phyloP scores from a whole-genome alignment of 169 alveolate species.

The Plasmodium vivax region DNA sequence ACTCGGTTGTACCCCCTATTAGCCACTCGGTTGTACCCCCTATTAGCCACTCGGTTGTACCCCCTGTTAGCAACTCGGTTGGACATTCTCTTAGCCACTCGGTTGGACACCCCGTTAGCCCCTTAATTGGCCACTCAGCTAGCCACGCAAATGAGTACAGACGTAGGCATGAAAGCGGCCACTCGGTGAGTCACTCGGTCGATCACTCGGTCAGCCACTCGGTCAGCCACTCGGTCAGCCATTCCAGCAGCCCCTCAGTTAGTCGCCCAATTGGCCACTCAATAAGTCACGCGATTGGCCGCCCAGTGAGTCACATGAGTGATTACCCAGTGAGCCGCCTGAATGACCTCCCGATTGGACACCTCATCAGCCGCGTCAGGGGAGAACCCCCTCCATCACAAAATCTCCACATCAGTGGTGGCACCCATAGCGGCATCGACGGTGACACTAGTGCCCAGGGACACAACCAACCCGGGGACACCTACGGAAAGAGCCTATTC shows the following conservation, averaged over 20 bases:
- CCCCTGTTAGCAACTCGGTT: neutral
- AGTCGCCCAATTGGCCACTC: neutral
- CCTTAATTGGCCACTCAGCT: neutral
- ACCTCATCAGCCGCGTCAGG: neutral
- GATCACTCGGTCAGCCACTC: too few species aligned
- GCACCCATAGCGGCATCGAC: too few species aligned
- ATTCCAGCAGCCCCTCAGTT: neutral
- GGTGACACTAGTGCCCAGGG: neutral
- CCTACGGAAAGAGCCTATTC: conserved; percentile 2
- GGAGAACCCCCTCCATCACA: neutral
- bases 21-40: too few species aligned
- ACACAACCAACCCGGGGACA: neutral
- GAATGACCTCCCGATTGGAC: conserved; percentile 1
- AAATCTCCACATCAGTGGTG: neutral
- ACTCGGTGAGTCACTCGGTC: too few species aligned
- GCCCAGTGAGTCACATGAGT: too few species aligned
- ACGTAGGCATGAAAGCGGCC: neutral
- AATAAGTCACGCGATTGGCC: neutral
- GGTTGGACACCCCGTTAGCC: neutral
- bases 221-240: neutral
- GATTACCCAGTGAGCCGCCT: neutral
- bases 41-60: neutral
- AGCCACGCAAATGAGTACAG: neutral
- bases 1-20: too few species aligned
- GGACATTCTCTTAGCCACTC: neutral